phyloP scores from a whole-genome alignment of 345 rosid species.

The Syzygium jambos region DNA sequence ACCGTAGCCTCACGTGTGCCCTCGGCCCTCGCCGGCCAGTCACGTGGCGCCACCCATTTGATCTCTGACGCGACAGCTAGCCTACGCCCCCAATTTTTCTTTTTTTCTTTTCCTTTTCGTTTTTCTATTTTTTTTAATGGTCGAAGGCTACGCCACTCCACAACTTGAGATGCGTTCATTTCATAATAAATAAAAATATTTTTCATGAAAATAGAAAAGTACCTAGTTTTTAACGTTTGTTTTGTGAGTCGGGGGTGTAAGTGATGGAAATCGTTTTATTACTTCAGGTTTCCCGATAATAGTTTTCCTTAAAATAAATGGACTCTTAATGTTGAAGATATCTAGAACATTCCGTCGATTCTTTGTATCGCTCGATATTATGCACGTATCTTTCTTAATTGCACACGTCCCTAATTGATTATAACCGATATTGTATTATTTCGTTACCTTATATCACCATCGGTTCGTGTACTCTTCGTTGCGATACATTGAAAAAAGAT shows the following conservation, averaged over 20 bases:
- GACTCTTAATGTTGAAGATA: accelerated
- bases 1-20: background rate
- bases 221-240: no score
- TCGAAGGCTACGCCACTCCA: no score
- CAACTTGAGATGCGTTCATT: no score
- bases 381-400: accelerated
- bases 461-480: no score
- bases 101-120: background rate
- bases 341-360: background rate
- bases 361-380: accelerated
- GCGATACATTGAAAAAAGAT: no score
- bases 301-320: accelerated
- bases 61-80: background rate
- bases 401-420: background rate
- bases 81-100: background rate
- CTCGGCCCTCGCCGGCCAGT: background rate
- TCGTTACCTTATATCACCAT: background rate
- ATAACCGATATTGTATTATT: background rate
- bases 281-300: no score
- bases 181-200: no score
- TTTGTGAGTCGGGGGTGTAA: no score
- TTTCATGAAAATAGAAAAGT: no score
- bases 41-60: background rate
- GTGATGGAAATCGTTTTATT: no score
- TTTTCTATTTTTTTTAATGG: no score